Evolutionary conservation across 2,329 filamentous ascomycete genomes (phyloP).

Genomic region (Diaporthe ilicicola): DNA sequence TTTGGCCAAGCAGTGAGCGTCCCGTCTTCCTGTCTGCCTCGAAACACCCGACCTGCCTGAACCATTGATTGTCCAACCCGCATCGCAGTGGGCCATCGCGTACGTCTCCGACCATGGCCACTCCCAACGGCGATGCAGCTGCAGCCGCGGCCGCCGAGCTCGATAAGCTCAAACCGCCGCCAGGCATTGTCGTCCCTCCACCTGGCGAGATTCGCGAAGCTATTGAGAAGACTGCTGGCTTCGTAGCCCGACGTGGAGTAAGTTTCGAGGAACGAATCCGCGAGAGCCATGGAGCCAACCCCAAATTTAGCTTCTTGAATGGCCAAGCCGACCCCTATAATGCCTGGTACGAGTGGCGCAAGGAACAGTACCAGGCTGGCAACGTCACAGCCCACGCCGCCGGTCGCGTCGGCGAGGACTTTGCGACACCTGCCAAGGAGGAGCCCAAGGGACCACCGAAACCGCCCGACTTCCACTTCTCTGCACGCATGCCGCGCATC

Average conservation of each 20-base stretch:
- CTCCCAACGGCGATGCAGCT: constrained; percentile 61
- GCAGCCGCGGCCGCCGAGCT: constrained; percentile 56
- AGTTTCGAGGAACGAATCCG: constrained; percentile 85
- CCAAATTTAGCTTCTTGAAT: constrained; percentile 94
- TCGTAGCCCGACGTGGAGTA: constrained; percentile 75
- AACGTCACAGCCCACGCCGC: constrained; percentile 81
- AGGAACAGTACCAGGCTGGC: constrained; percentile 85
- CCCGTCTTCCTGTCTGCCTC: constrained; percentile 9
- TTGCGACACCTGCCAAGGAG: constrained; percentile 59
- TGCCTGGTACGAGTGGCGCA: constrained; percentile 88
- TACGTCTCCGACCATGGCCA: constrained; percentile 43
- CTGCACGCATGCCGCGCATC: constrained; percentile 96
- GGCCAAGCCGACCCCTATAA: constrained; percentile 83
- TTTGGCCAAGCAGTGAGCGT: constrained; percentile 3
- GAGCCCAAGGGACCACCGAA: constrained; percentile 85
- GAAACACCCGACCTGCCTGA: constrained; percentile 35
- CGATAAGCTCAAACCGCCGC: constrained; percentile 79
- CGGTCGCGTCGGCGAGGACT: constrained; percentile 73
- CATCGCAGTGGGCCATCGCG: constrained; percentile 35
- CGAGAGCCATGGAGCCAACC: constrained; percentile 82
- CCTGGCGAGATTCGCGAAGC: constrained; percentile 81
- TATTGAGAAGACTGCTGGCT: constrained; percentile 94
- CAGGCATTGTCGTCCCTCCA: constrained; percentile 87
- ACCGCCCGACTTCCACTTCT: constrained; percentile 90
- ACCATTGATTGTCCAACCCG: constrained; percentile 30